Conservation (phyloP, 176 grass and related monocot species). For the Eleusine coracana region DNA sequence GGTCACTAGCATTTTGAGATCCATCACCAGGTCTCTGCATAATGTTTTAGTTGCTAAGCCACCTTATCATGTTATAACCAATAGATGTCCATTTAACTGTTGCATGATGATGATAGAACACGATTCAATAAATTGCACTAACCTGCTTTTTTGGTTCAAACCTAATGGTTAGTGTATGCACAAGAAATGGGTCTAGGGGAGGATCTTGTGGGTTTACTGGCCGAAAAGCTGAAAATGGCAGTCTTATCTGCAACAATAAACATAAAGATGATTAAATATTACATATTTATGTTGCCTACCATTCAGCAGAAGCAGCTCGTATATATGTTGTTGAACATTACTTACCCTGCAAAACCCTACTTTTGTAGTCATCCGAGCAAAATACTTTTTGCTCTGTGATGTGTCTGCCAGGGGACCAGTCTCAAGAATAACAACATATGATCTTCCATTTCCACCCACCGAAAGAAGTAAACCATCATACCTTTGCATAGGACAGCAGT, state of each 20-base stretch:
- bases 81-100: not conserved
- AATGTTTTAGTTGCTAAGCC: slow-evolving; percentile 38
- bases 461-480: slow-evolving; percentile 95
- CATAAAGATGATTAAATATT: slow-evolving; percentile 2
- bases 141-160: slow-evolving; percentile 99
- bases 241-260: slow-evolving; percentile 74
- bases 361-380: slow-evolving; percentile 93
- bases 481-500: slow-evolving; percentile 44
- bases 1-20: slow-evolving; percentile 73
- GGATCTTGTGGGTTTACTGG: slow-evolving; percentile 95
- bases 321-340: slow-evolving; percentile 33
- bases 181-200: slow-evolving; percentile 96
- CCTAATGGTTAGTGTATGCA: slow-evolving; percentile 96
- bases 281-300: not conserved
- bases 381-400: slow-evolving; percentile 90
- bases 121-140: slow-evolving; percentile 26
- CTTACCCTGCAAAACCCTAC: slow-evolving; percentile 97
- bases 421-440: slow-evolving; percentile 95
- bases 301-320: slow-evolving; percentile 16
- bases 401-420: slow-evolving; percentile 92
- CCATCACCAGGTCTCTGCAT: slow-evolving; percentile 80
- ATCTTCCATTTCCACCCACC: slow-evolving; percentile 95
- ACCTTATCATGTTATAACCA: slow-evolving; percentile 8
- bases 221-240: slow-evolving; percentile 96
- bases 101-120: not conserved